Base-by-base conservation (phyloP, 257 asterid genomes). In the Forsythia viridissima region DNA sequence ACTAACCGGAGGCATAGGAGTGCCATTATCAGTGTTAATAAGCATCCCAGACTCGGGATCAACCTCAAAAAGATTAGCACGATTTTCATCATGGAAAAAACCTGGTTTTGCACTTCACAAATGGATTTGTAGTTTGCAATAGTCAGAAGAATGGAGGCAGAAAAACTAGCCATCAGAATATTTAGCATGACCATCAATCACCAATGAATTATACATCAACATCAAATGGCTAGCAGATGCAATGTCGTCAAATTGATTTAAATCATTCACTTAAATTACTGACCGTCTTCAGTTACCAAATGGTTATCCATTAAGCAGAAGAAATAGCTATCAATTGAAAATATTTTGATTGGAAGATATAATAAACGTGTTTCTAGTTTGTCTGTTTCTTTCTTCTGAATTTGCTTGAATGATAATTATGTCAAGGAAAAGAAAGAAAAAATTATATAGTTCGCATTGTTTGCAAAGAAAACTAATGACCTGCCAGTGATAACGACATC, bases 401-500 rank as follows among this genome's bases (percentile, higher is more conserved):
- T 20, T 71, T 67, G 52, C 74, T 51, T 65, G 48, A 71, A 75
- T 52, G 4, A 67, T 59, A n/a, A 52, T 63, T 63, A 69, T 42
- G 37, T 12, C 9, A 43, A 4, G 36, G 38, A 39, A 57, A 46
- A 70, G 41, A 38, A 12, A 9, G 16, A 43, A 67, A 66, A 30
- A 20, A 57, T 6, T 5, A 44, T 66, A 65, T 11, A 34, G 69
- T 76, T 63, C 69, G 24, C 70, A 46, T 13, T 15, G 48, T 20
- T 11, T 12, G 66, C 39, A 71, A 69, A 76, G 77, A 75, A 80
- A 80, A 79, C 68, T 55, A 44, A 79, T 46, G 78, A 96, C 99
- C 99, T 96, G 87, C 99, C 99, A 83, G 98, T 93, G 77, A 96
- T 89, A 80, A 96, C 93, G 74, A 93, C 90, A 79, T 96, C 96